A percentile compares a stretch with the other conserved stretches of the same genome.
These are phyloP conservation scores for Lactifluus piperatus DNA, from an alignment of 768 basidiomycete species.

Conservation along the genomic window DNA sequence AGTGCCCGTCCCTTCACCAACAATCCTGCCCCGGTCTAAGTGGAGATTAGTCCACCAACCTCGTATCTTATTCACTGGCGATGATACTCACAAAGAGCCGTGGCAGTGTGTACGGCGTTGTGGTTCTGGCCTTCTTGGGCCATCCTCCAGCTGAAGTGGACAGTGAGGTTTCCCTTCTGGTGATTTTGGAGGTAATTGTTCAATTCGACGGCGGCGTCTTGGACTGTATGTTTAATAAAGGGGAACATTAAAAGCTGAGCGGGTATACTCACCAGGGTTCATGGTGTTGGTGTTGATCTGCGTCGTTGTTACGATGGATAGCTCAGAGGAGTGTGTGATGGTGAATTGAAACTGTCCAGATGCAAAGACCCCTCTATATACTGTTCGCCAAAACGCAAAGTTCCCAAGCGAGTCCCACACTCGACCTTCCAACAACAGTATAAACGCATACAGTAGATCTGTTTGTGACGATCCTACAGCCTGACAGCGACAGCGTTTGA, in stretches of 20 bases:
- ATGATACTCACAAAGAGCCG: neutral
- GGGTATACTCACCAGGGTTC: neutral
- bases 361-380: conserved; percentile 3
- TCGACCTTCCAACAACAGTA: neutral
- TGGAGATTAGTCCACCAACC: neutral
- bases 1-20: neutral
- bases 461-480: conserved; percentile 4
- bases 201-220: neutral
- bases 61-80: neutral
- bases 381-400: neutral
- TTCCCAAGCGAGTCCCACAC: neutral
- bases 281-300: neutral
- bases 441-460: neutral
- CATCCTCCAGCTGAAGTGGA: neutral
- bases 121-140: neutral
- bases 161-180: neutral
- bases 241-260: neutral
- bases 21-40: neutral
- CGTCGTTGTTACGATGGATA: neutral
- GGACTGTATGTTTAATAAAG: neutral
- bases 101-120: neutral
- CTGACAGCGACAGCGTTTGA: neutral
- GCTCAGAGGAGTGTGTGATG: neutral
- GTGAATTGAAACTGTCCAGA: neutral
- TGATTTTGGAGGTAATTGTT: neutral